Conservation (phyloP, 2,329 filamentous ascomycete genomes). For the Fusarium sp. region DNA sequence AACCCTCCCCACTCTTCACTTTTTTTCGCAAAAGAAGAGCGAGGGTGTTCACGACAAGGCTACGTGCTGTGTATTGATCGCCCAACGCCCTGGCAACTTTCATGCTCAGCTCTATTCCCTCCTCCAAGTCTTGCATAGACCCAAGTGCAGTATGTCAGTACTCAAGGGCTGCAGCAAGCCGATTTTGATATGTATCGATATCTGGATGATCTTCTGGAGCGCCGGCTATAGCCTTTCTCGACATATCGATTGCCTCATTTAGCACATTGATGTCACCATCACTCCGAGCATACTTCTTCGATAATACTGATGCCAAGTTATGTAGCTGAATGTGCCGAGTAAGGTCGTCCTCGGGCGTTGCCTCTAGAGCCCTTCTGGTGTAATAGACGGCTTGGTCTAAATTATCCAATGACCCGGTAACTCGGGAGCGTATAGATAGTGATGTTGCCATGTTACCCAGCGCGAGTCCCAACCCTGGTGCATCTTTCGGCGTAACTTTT, state of each 20-base stretch:
- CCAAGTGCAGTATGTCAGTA: background rate
- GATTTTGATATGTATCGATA: background rate
- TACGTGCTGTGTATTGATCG: rapidly evolving
- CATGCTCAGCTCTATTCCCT: background rate
- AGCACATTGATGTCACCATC: background rate
- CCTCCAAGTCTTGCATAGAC: background rate
- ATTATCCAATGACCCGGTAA: no score
- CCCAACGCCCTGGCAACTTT: background rate
- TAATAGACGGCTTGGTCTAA: no score
- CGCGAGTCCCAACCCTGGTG: no score
- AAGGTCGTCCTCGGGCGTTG: no score
- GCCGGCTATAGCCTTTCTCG: background rate
- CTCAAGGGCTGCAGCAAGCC: background rate
- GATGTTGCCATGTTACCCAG: no score
- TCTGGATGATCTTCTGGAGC: background rate
- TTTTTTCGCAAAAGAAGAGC: background rate
- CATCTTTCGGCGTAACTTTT: no score
- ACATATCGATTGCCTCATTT: background rate
- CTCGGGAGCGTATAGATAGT: no score
- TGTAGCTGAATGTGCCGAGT: background rate
- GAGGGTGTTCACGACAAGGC: background rate
- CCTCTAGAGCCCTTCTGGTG: no score
- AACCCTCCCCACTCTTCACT: background rate
- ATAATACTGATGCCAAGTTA: background rate
- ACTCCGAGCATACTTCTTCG: background rate